Conservation (phyloP, 1,139 yeast genomes). For the Sugiyamaella xylanicola region DNA sequence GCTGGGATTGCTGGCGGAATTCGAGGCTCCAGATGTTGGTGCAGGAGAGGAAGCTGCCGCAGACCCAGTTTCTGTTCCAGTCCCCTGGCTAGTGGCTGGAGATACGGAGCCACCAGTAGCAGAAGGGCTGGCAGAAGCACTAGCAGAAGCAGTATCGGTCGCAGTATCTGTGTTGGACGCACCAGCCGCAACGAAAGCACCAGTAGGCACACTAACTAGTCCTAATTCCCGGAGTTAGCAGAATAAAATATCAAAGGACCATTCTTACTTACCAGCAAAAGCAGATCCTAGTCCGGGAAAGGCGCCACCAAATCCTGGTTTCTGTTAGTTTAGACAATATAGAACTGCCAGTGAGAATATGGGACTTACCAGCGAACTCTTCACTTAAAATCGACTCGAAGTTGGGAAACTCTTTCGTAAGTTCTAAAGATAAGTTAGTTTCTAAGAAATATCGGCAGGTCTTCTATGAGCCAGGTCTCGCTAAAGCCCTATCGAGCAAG, state of each 20-base stretch:
- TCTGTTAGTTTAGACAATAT: background rate
- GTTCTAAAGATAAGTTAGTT: background rate
- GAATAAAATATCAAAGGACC: too few species aligned
- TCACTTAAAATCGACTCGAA: conserved; percentile 6
- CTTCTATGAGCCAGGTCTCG: too few species aligned
- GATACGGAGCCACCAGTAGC: background rate
- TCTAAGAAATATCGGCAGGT: background rate
- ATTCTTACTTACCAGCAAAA: background rate
- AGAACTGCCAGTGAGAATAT: background rate
- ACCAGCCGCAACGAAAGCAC: too few species aligned
- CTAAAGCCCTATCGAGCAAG: too few species aligned
- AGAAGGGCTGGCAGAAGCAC: background rate
- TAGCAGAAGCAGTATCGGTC: background rate
- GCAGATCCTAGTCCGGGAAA: background rate
- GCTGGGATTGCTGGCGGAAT: background rate
- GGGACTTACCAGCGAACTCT: conserved; percentile 6
- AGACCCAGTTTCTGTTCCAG: background rate
- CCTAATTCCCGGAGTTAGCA: too few species aligned
- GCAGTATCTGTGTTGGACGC: too few species aligned
- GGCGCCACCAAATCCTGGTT: background rate
- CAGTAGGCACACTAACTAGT: background rate
- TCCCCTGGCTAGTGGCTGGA: background rate
- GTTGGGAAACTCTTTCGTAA: conserved; percentile 1
- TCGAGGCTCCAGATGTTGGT: background rate
- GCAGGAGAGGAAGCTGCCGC: background rate